Evolutionary conservation across 2,329 filamentous ascomycete species (phyloP), one percentile per base, ranked within the genome.

Genomic region (Epicoccum nigrum): DNA sequence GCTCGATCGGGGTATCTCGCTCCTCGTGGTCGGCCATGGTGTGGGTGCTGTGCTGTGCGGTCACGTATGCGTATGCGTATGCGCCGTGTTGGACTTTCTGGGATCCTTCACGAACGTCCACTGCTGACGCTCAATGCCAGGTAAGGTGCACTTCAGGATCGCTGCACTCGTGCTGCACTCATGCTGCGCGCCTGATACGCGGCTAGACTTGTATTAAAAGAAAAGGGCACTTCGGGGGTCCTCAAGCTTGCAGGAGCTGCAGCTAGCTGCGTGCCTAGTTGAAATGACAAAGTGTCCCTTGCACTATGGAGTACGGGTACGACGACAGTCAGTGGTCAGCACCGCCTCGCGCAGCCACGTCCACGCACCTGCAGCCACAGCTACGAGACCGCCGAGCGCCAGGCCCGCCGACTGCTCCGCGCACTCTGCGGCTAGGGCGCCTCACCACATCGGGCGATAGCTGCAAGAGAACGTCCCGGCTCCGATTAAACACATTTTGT

Each of bases 11-110:
- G 28, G 28, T 12, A 12, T 25, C 20, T 19, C 15, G 13, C 34
- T 6, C 20, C 19, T 63, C 61, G 57, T 59, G 56, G 65, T 70
- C 68, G 65, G 71, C 68, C 71, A 74, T 74, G 55, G 62, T 65
- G 62, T 47, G 46, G 40, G 55, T 12, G n/a, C n/a, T n/a, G 23
- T 38, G 37, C 34, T 55, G 47, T 53, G 53, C 40, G 28, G 52
- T 53, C 42, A n/a, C 16, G 33, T 32, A 12, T 19, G 16, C 17
- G 33, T 20, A 30, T 33, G 31, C 31, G 28, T 33, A 16, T 30
- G 32, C 32, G 31, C 42, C 17, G 38, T 45, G 43, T 20, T 51
- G 55, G 54, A 58, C 51, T 41, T 57, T 53, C 38, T 54, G 50
- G 37, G 53, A 52, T 42, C 56, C 46, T 55, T 53, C 56, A 64